Conservation (phyloP, 2,329 filamentous ascomycete species). For the Trichothecium sympodiale region DNA sequence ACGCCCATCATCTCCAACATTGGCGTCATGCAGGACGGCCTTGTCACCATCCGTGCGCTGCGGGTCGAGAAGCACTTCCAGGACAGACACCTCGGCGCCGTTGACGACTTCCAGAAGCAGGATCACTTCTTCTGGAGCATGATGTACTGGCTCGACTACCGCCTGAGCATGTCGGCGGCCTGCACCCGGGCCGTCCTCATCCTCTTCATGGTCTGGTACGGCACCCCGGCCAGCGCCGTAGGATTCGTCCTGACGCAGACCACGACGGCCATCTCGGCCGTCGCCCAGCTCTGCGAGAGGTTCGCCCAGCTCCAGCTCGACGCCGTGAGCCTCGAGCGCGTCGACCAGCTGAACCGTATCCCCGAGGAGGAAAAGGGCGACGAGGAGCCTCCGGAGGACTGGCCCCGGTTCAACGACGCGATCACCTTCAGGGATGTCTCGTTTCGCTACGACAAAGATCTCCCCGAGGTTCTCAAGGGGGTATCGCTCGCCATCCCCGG, state of each 20-base stretch:
- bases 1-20: slow-evolving; percentile 90
- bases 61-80: slow-evolving; percentile 71
- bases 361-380: slow-evolving; percentile 63
- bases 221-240: slow-evolving; percentile 66
- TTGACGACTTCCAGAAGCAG: slow-evolving; percentile 85
- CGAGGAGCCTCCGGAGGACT: slow-evolving; percentile 58
- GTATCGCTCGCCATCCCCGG: slow-evolving; percentile 64
- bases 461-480: slow-evolving; percentile 60
- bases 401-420: slow-evolving; percentile 62
- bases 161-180: slow-evolving; percentile 53
- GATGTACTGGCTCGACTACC: slow-evolving; percentile 73
- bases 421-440: slow-evolving; percentile 69
- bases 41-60: slow-evolving; percentile 81
- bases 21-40: slow-evolving; percentile 71
- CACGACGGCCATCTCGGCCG: slow-evolving; percentile 21
- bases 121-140: slow-evolving; percentile 93
- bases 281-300: slow-evolving; percentile 54
- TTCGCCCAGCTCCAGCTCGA: slow-evolving; percentile 86
- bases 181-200: slow-evolving; percentile 65
- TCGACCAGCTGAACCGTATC: slow-evolving; percentile 70
- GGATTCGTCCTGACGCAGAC: slow-evolving; percentile 66
- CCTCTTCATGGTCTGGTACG: slow-evolving; percentile 60
- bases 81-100: slow-evolving; percentile 65
- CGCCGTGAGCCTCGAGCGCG: slow-evolving; percentile 80
- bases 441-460: slow-evolving; percentile 66